Evolutionary conservation across 352 stramenopile genomes (phyloP).

Genomic region (Phytopythium delawarense): DNA sequence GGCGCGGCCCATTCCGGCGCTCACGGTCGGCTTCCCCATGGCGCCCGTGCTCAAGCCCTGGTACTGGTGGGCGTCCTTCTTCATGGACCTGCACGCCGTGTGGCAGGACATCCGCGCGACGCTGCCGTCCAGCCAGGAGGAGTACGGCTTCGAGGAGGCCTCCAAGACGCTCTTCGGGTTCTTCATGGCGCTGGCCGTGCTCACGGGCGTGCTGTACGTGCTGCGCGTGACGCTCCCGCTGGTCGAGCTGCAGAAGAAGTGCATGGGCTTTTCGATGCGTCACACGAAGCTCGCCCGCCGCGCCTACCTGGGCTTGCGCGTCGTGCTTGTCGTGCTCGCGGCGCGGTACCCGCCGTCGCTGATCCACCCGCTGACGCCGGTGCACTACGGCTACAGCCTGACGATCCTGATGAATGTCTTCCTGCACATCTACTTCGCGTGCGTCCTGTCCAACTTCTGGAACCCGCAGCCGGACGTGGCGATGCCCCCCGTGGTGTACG

Average conservation of each 20-base stretch:
- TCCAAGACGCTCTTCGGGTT: slow-evolving; percentile 62
- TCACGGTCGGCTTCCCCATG: slow-evolving; percentile 86
- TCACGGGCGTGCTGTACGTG: slow-evolving; percentile 58
- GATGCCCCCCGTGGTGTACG: slow-evolving; percentile 71
- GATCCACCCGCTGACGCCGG: slow-evolving; percentile 65
- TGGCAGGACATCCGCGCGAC: slow-evolving; percentile 85
- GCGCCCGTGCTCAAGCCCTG: slow-evolving; percentile 84
- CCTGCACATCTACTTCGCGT: slow-evolving; percentile 69
- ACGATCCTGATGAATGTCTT: slow-evolving; percentile 81
- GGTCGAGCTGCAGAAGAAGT: slow-evolving; percentile 51
- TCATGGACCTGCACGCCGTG: slow-evolving; percentile 75
- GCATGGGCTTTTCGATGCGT: slow-evolving; percentile 49
- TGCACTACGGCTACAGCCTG: slow-evolving; percentile 71
- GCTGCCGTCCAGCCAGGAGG: slow-evolving; percentile 59
- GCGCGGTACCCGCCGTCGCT: slow-evolving; percentile 52
- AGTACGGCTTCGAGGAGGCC: slow-evolving; percentile 64
- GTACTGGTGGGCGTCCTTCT: slow-evolving; percentile 85
- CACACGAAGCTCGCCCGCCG: slow-evolving; percentile 42
- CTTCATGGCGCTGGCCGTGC: slow-evolving; percentile 43
- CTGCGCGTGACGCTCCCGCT: slow-evolving; percentile 68
- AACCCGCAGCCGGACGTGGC: slow-evolving; percentile 36
- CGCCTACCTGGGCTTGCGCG: slow-evolving; percentile 50
- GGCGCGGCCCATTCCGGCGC: slow-evolving; percentile 63
- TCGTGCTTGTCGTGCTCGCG: slow-evolving; percentile 51
- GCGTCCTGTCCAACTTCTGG: slow-evolving; percentile 82